Evolutionary conservation across 768 basidiomycete species (phyloP).

Genomic region (Phlebiopsis flavidoalba): DNA sequence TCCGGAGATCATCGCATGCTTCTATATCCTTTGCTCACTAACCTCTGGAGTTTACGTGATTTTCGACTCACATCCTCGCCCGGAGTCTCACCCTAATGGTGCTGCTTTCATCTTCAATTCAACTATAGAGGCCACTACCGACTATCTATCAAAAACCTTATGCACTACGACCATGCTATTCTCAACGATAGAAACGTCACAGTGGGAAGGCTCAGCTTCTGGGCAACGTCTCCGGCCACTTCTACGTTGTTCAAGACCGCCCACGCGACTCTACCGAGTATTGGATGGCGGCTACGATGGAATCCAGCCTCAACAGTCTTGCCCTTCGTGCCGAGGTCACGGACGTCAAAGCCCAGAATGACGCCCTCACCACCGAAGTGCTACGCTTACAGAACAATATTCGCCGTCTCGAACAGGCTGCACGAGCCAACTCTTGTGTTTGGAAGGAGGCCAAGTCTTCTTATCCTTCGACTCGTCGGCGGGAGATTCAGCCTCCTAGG

Average conservation of each 20-base stretch:
- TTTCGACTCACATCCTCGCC: constrained; percentile 65
- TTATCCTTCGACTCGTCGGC: not conserved
- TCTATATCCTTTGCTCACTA: constrained; percentile 26
- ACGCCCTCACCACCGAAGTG: not conserved
- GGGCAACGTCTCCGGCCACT: constrained; percentile 52
- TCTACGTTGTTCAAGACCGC: constrained; percentile 36
- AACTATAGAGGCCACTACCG: constrained; percentile 37
- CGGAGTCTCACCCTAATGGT: constrained; percentile 48
- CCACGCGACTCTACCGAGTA: constrained; percentile 13
- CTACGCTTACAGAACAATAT: not conserved
- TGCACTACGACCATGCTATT: constrained; percentile 42
- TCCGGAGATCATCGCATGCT: constrained; percentile 60
- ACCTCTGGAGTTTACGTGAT: constrained; percentile 40
- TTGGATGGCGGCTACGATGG: constrained; percentile 34
- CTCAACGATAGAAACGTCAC: constrained; percentile 39
- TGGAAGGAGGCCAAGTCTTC: not conserved
- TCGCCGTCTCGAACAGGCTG: not conserved
- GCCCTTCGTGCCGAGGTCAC: constrained; percentile 34
- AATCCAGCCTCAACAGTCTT: constrained; percentile 46
- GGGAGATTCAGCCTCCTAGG: not conserved
- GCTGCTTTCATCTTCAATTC: constrained; percentile 52
- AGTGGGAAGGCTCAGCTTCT: constrained; percentile 67
- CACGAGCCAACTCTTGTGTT: not conserved
- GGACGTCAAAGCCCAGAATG: constrained; percentile 24
- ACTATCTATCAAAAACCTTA: constrained; percentile 41